Base-by-base conservation (phyloP, 768 basidiomycete species). In the Panaeolus papilionaceus region DNA sequence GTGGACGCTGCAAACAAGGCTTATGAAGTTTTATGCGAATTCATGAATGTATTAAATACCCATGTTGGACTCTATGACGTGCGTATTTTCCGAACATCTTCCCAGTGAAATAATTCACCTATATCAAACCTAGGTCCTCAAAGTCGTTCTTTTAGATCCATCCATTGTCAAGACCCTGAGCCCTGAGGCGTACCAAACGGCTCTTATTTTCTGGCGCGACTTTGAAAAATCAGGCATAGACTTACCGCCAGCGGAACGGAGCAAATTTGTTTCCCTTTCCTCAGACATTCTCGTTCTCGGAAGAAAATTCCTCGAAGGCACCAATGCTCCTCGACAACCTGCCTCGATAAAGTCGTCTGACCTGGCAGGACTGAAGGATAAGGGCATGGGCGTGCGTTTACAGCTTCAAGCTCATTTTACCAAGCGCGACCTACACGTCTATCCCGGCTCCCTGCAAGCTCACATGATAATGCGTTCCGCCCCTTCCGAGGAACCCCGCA, bases 161-260 rank as follows among this genome's bases (percentile, higher is more conserved):
- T 83, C 85, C 26, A 85, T 95, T 44, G 85, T 90, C 38, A 81
- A 85, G 63, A 87, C 88, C 0, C 84, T 94, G 63, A 86, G 84
- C 62, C 86, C 86, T 12, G 94, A 95, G 74, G 94, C 91, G n/a
- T 81, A 87, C 64, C 89, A 92, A 70, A 95, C 96, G 6, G 96
- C 98, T 37, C 84, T 93, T 26, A 96, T 96, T 68, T 99, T 99
- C 79, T 92, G 95, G 87, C 87, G 92, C 61, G 98, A 99, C 83
- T 99, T 99, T 79, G 94, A 98, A 75, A 96, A 96, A 77, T 99
- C 96, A 14, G 97, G 95, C 9, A 96, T 99, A 69, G 87, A 96
- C 76, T 85, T 99, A 12, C 91, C 95, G 10, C 87, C 91, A 0
- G 83, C 83, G 10, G 84, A 95, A 71, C 88, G 98, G 45, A 83